Conservation (phyloP, 2,329 filamentous ascomycete species). For the Ophiosphaerella korrae region DNA sequence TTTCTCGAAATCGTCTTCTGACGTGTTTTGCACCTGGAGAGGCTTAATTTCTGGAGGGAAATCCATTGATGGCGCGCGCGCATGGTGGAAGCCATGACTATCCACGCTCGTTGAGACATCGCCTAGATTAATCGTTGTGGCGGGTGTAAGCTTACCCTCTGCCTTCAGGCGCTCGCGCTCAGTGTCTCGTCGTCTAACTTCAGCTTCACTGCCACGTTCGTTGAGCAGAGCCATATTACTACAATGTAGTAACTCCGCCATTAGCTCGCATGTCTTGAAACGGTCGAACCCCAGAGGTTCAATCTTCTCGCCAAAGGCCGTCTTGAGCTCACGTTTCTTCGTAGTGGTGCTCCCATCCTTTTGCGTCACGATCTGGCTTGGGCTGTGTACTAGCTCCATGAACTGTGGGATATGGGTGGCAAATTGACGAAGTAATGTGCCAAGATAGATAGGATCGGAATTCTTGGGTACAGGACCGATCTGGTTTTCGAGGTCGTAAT, state of each 20-base stretch:
- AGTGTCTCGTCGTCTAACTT: constrained; percentile 77
- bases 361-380: constrained; percentile 63
- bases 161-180: constrained; percentile 80
- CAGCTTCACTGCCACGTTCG: constrained; percentile 84
- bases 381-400: constrained; percentile 84
- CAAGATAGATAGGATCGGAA: constrained; percentile 95
- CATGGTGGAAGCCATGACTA: constrained; percentile 58
- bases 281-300: constrained; percentile 95
- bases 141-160: constrained; percentile 73
- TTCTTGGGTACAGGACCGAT: constrained; percentile 79
- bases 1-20: constrained; percentile 94
- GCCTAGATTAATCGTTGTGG: constrained; percentile 61
- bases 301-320: constrained; percentile 88
- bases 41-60: constrained; percentile 70
- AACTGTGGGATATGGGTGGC: constrained; percentile 91
- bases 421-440: constrained; percentile 85
- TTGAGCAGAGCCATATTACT: constrained; percentile 98
- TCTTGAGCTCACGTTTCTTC: constrained; percentile 75
- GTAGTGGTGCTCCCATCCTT: constrained; percentile 64
- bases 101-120: constrained; percentile 59
- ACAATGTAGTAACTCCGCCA: constrained; percentile 96
- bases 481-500: constrained; percentile 93
- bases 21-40: constrained; percentile 78
- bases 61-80: constrained; percentile 52
- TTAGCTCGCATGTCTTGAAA: constrained; percentile 98